Conservation (phyloP, 2,329 filamentous ascomycete genomes). For the Fusarium graminum region DNA sequence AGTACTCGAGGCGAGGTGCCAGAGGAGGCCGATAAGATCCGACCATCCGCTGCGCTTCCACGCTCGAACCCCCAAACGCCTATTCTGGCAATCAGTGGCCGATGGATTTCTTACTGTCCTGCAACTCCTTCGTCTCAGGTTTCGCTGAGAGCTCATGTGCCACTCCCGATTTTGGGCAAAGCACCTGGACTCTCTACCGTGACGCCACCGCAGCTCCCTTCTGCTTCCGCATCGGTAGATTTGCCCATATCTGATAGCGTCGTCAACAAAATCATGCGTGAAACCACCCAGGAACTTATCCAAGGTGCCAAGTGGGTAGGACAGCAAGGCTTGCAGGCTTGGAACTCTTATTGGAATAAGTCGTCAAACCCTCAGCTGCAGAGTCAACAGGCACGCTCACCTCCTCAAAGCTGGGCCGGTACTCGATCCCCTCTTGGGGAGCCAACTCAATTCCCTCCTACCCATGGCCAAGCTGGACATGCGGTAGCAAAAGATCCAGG, state of each 20-base stretch:
- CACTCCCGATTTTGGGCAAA: constrained; percentile 67
- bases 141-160: constrained; percentile 75
- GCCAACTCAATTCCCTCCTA: constrained; percentile 75
- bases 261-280: constrained; percentile 81
- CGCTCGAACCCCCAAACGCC: constrained; percentile 68
- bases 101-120: constrained; percentile 84
- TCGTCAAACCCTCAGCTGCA: constrained; percentile 58
- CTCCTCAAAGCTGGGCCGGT: constrained; percentile 63
- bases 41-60: constrained; percentile 54
- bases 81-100: constrained; percentile 75
- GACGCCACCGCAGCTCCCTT: constrained; percentile 77
- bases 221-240: constrained; percentile 76
- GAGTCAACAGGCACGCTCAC: constrained; percentile 61
- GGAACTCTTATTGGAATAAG: constrained; percentile 85
- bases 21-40: constrained; percentile 60
- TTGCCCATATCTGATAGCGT: constrained; percentile 78
- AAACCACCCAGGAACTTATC: constrained; percentile 82
- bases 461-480: constrained; percentile 74
- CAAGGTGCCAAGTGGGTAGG: constrained; percentile 81
- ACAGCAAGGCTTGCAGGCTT: constrained; percentile 80
- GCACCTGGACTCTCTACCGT: constrained; percentile 70
- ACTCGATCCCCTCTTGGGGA: constrained; percentile 63
- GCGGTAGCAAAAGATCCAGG: constrained; percentile 74
- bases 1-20: constrained; percentile 62
- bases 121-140: constrained; percentile 78